Evolutionary conservation across 305 asterid species (phyloP).

Genomic region (Caryopteris hybrid): DNA sequence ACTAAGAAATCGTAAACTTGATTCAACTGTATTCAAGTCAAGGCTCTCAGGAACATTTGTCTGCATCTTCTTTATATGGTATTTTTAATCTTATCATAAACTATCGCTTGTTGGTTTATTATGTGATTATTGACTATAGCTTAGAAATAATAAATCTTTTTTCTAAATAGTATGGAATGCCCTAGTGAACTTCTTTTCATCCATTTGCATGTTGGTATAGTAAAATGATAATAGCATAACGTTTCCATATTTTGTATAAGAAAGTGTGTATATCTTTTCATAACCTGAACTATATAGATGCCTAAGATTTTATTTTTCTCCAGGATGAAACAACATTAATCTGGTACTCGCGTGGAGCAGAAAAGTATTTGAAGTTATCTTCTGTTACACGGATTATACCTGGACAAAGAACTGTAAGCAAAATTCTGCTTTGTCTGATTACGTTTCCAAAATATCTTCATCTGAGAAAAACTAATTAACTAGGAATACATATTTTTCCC

Average conservation of each 20-base stretch:
- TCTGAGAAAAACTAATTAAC: conserved; percentile 3
- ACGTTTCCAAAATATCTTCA: conserved; percentile 3
- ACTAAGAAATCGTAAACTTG: neutral
- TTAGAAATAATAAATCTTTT: neutral
- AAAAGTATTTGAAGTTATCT: conserved; percentile 72
- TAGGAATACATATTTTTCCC: neutral
- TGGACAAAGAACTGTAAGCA: conserved; percentile 90
- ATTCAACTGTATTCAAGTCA: neutral
- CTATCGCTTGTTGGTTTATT: neutral
- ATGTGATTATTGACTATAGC: neutral
- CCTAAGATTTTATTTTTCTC: conserved; percentile 18
- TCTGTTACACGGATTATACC: conserved; percentile 70
- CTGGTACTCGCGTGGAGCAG: conserved; percentile 79
- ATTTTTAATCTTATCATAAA: neutral
- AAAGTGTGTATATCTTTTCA: neutral
- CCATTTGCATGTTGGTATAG: neutral
- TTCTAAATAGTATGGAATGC: neutral
- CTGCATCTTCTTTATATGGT: neutral
- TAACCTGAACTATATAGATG: neutral
- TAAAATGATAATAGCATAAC: neutral
- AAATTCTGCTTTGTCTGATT: conserved; percentile 18
- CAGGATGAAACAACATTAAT: conserved; percentile 83
- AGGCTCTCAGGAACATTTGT: neutral
- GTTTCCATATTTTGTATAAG: neutral
- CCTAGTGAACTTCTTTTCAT: neutral